A percentile compares a stretch with the other conserved stretches of the same genome.
phyloP scores from a whole-genome alignment of 345 rosid genomes.

The Alliaria petiolata region DNA sequence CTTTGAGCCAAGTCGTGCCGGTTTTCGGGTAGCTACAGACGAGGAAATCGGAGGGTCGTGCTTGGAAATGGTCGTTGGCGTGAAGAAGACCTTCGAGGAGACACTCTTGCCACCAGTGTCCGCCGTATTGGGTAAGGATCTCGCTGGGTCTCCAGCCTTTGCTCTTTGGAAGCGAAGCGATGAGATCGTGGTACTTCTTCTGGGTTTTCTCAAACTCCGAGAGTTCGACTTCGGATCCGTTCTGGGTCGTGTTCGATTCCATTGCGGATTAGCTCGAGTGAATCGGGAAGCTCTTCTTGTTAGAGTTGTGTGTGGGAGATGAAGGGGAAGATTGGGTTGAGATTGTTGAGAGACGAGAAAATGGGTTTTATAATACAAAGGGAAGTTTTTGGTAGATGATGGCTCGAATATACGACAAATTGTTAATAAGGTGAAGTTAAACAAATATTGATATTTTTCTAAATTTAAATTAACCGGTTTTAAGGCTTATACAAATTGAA shows the following conservation, averaged over 20 bases:
- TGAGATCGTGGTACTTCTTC: slow-evolving; percentile 26
- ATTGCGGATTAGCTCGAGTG: background rate
- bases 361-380: background rate
- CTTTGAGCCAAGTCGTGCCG: slow-evolving; percentile 43
- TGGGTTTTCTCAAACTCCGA: slow-evolving; percentile 31
- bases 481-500: background rate
- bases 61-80: slow-evolving; percentile 33
- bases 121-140: slow-evolving; percentile 16
- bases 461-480: background rate
- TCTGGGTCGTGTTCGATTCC: slow-evolving; percentile 13
- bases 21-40: slow-evolving; percentile 39
- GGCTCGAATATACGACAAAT: background rate
- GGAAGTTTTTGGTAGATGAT: background rate
- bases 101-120: slow-evolving; percentile 37
- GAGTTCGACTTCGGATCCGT: slow-evolving; percentile 17
- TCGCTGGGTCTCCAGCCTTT: slow-evolving; percentile 39
- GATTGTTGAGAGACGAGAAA: slow-evolving; percentile 1
- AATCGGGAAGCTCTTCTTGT: background rate
- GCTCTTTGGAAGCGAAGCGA: slow-evolving; percentile 22
- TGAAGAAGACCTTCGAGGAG: slow-evolving; percentile 35
- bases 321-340: background rate
- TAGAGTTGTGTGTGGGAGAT: background rate
- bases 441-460: too few species aligned
- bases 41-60: slow-evolving; percentile 32
- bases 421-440: too few species aligned